Evolutionary conservation across 257 asterid species (phyloP).

Genomic region (Nicotiana obtusifolia): DNA sequence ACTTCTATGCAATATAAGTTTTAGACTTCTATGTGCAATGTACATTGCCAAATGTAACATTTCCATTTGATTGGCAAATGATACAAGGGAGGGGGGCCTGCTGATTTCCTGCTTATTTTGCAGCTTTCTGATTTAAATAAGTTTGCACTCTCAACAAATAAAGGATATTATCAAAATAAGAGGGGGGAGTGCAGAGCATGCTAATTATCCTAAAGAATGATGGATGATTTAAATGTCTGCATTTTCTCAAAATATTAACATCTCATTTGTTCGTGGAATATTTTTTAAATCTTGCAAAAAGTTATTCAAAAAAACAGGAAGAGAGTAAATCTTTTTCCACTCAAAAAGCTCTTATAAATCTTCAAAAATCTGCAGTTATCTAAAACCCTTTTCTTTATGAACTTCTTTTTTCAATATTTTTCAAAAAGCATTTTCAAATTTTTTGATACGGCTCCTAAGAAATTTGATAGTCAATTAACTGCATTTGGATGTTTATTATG

Average conservation of each 20-base stretch:
- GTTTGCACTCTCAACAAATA: background rate
- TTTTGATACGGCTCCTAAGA: background rate
- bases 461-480: background rate
- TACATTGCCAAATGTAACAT: background rate
- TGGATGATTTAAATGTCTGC: background rate
- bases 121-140: background rate
- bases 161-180: background rate
- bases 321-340: background rate
- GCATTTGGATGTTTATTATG: background rate
- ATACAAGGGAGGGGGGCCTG: background rate
- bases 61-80: background rate
- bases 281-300: background rate
- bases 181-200: background rate
- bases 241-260: background rate
- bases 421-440: background rate
- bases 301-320: background rate
- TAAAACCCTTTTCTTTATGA: background rate
- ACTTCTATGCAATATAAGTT: background rate
- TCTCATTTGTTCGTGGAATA: background rate
- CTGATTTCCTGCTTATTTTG: background rate
- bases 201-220: background rate
- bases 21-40: background rate
- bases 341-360: background rate
- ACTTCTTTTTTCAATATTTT: background rate
- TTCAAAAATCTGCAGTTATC: background rate